Percentiles rank a stretch among this genome's conserved stretches.
Conservation (phyloP, 2,329 filamentous ascomycete species). For the Claviceps cyperi region DNA sequence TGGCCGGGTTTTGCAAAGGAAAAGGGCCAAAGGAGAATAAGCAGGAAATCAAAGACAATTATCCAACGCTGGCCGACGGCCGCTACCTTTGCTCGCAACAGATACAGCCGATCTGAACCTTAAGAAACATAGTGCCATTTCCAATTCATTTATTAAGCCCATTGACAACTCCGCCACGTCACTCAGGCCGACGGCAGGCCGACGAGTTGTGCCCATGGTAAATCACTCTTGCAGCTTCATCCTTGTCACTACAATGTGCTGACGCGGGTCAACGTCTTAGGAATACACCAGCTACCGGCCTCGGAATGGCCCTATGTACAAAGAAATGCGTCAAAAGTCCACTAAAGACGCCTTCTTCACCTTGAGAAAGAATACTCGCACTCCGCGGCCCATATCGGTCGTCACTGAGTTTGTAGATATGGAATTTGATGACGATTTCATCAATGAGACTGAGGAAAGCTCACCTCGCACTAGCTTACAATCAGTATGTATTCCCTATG, state of each 20-base stretch:
- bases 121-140: not conserved
- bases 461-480: conserved; percentile 54
- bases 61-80: conserved; percentile 25
- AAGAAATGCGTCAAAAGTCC: conserved; percentile 38
- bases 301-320: conserved; percentile 24
- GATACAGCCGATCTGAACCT: not conserved
- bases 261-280: conserved; percentile 11
- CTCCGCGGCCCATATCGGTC: conserved; percentile 48
- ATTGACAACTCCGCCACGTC: not conserved
- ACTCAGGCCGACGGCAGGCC: not conserved
- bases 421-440: conserved; percentile 48
- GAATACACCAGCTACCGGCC: conserved; percentile 22
- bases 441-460: conserved; percentile 45
- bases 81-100: not conserved
- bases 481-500: conserved; percentile 42
- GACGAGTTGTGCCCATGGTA: conserved; percentile 2
- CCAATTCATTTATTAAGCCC: not conserved
- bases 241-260: not conserved
- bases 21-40: not conserved
- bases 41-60: conserved; percentile 8
- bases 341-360: conserved; percentile 47
- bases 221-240: not conserved
- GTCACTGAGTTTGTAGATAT: conserved; percentile 69
- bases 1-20: not conserved
- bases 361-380: conserved; percentile 32